Evolutionary conservation across 495 filamentous ascomycete species (phyloP), one percentile per base, ranked within the genome.

Genomic region (Hypoxylon fragiforme): DNA sequence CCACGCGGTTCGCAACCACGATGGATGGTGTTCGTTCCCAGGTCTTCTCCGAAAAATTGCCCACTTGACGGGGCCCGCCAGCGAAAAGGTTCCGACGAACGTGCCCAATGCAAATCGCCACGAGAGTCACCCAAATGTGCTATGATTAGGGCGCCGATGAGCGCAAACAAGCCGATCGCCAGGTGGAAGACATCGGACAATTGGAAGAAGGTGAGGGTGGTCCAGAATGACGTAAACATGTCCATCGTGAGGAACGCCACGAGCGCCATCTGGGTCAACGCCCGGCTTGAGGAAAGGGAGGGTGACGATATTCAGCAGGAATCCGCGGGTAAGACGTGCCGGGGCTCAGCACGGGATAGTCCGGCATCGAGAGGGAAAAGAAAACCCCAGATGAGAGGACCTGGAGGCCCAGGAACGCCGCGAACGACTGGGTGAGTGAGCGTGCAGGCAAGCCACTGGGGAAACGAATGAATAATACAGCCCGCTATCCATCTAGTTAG

Each of bases 191-290:
- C 84, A 2, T 67, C 57, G 0, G 74, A 76, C 4, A 94, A 78
- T 15, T 92, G 78, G 67, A 95, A n/a, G n/a, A n/a, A 95, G 0
- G 87, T 90, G 13, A 92, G 71, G 0, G 89, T 92, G 2, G 90
- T 94, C 90, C 89, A 95, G 74, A 85, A 77, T 3, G 64, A 68
- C 0, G 71, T 74, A 30, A 77, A 76, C 16, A 70, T 67, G 3
- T 71, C 74, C 49, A 64, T 70, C 3, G 70, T 41, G 39, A 72
- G 26, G 28, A 78, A 77, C 1, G 74, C 64, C 7, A 77, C 65
- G 9, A 72, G 26, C 1, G 63, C 54, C 2, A 62, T 80, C 61
- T 92, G 88, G 0, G 86, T 76, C 2, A 95, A 77, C n/a, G 3
- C 88, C 69, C 1, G 90, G 88, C 40, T 90, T 77, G 2, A 73